Conservation (phyloP, 441 rosid genomes). For the Adansonia madagascariensis region DNA sequence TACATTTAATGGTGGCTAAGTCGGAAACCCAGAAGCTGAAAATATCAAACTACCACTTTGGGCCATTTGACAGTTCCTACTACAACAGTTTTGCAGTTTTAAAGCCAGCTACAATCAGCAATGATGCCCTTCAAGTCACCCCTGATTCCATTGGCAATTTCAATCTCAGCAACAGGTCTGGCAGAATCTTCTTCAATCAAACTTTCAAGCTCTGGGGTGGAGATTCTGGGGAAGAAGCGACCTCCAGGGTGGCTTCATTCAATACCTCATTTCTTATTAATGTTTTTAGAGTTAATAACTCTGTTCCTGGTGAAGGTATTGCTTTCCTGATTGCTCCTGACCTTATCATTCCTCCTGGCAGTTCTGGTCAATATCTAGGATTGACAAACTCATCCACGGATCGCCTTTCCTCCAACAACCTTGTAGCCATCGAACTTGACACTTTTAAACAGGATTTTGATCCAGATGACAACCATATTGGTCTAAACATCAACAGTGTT, state of each 20-base stretch:
- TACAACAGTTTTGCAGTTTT: slow-evolving; percentile 32
- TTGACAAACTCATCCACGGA: slow-evolving; percentile 54
- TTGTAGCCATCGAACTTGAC: slow-evolving; percentile 57
- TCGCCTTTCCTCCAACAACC: slow-evolving; percentile 40
- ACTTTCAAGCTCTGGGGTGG: slow-evolving; percentile 46
- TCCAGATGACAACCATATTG: slow-evolving; percentile 58
- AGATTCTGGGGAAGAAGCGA: too few relatives aligned
- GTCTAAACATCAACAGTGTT: slow-evolving; percentile 53
- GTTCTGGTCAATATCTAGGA: slow-evolving; percentile 49
- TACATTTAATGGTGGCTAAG: not conserved
- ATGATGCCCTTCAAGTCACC: slow-evolving; percentile 52
- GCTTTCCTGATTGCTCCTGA: slow-evolving; percentile 53
- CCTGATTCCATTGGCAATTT: slow-evolving; percentile 47
- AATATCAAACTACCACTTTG: slow-evolving; percentile 22
- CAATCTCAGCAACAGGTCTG: slow-evolving; percentile 39
- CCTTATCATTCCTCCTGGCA: slow-evolving; percentile 33
- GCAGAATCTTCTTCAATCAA: slow-evolving; percentile 38
- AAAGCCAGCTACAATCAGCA: slow-evolving; percentile 43
- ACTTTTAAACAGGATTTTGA: slow-evolving; percentile 53
- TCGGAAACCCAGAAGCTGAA: slow-evolving; percentile 13
- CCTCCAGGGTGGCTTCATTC: slow-evolving; percentile 44
- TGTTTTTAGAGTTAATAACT: slow-evolving; percentile 32
- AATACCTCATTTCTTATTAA: slow-evolving; percentile 51
- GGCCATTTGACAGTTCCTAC: slow-evolving; percentile 43
- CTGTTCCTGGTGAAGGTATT: slow-evolving; percentile 48